Percentiles rank a stretch among this genome's conserved stretches.
Conservation (phyloP, 1,284 basidiomycete species). For the Takashimella tepidaria region DNA sequence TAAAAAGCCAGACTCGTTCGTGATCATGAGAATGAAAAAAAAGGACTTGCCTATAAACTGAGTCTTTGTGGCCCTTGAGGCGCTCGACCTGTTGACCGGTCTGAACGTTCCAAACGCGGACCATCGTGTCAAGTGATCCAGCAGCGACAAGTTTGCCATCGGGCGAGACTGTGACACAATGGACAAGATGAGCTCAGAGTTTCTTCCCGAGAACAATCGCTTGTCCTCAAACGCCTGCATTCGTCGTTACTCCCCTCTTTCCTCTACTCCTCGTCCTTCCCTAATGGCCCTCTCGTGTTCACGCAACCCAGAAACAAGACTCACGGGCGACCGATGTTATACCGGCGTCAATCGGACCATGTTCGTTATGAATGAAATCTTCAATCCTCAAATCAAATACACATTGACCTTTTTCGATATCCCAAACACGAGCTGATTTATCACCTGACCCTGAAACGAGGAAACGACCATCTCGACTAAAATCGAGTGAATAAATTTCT, state of each 20-base stretch:
- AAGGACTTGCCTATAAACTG: conserved; percentile 56
- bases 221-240: too few relatives aligned
- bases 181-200: neutral
- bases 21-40: neutral
- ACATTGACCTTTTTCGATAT: conserved; percentile 61
- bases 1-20: too few relatives aligned
- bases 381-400: conserved; percentile 51
- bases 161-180: conserved; percentile 61
- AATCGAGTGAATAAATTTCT: conserved; percentile 87
- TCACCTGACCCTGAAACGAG: conserved; percentile 87
- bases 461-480: conserved; percentile 70
- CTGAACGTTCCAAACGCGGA: conserved; percentile 78
- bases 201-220: neutral
- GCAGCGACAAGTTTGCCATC: conserved; percentile 76
- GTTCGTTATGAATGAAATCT: conserved; percentile 51
- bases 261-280: too few relatives aligned
- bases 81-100: conserved; percentile 68
- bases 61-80: conserved; percentile 74
- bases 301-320: too few relatives aligned
- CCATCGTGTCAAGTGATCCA: conserved; percentile 74
- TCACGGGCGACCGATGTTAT: conserved; percentile 56
- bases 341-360: conserved; percentile 62
- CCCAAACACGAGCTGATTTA: conserved; percentile 84
- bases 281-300: too few relatives aligned
- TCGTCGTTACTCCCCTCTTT: too few relatives aligned